phyloP scores from a whole-genome alignment of 2,329 filamentous ascomycete genomes.

The Stagonosporopsis tanaceti region DNA sequence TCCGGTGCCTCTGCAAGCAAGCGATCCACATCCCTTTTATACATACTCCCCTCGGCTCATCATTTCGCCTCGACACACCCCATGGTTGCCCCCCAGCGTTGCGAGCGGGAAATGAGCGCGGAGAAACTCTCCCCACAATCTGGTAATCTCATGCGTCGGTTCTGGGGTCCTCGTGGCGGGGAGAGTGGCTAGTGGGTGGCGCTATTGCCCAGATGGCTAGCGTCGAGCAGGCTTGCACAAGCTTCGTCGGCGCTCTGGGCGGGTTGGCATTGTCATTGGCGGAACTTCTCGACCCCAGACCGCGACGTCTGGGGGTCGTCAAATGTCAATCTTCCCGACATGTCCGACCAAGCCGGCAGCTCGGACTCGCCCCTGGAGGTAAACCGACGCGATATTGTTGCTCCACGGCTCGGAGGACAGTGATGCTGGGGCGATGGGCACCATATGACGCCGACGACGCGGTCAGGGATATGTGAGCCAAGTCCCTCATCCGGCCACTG shows the following conservation, averaged over 20 bases:
- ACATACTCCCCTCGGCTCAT: constrained; percentile 4
- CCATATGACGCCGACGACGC: not conserved
- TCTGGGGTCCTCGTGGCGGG: not conserved
- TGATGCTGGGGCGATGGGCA: not conserved
- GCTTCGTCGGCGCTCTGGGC: not conserved
- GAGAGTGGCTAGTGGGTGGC: constrained; percentile 5
- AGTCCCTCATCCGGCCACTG: constrained; percentile 1
- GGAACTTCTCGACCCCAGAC: not conserved
- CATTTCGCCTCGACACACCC: not conserved
- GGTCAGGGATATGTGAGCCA: not conserved
- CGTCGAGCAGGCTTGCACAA: not conserved
- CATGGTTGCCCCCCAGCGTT: not conserved
- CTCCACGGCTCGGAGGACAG: not conserved
- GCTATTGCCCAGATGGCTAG: constrained; percentile 2
- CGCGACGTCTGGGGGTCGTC: no score
- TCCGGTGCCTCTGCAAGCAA: not conserved
- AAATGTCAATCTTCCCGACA: not conserved
- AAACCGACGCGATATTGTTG: not conserved
- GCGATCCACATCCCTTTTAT: constrained; percentile 7
- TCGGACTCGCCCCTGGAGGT: not conserved
- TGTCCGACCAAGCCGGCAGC: not conserved
- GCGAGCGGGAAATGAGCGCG: constrained; percentile 13
- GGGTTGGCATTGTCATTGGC: not conserved
- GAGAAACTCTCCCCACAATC: constrained; percentile 17
- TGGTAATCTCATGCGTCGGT: not conserved